Evolutionary conservation across 768 basidiomycete species (phyloP).

Genomic region (Lactifluus piperatus): DNA sequence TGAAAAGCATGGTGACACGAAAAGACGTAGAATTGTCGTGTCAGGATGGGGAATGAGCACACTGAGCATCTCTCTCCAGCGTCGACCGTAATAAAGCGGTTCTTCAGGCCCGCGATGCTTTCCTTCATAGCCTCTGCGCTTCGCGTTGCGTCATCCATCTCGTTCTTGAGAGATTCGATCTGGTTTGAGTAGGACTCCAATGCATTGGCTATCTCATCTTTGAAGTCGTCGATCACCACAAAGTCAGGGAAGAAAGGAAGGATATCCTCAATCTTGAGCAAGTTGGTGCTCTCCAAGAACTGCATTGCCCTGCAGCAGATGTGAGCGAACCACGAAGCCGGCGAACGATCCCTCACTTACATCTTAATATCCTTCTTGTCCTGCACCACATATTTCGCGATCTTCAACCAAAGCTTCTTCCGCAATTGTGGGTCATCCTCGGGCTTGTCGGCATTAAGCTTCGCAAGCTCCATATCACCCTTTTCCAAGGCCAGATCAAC

Average conservation of each 20-base stretch:
- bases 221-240: slow-evolving; percentile 98
- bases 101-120: slow-evolving; percentile 78
- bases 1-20: slow-evolving; percentile 98
- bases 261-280: slow-evolving; percentile 98
- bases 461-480: slow-evolving; percentile 92
- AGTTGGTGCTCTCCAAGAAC: slow-evolving; percentile 88
- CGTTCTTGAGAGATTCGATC: slow-evolving; percentile 80
- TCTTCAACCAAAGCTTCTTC: slow-evolving; percentile 97
- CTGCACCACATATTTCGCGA: slow-evolving; percentile 96
- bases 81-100: slow-evolving; percentile 88
- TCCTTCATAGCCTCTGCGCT: slow-evolving; percentile 90
- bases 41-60: slow-evolving; percentile 69
- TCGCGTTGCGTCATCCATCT: slow-evolving; percentile 94
- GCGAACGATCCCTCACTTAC: slow-evolving; percentile 43
- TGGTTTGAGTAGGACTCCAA: slow-evolving; percentile 89
- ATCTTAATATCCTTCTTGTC: slow-evolving; percentile 98
- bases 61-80: slow-evolving; percentile 77
- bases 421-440: slow-evolving; percentile 79
- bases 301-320: slow-evolving; percentile 77
- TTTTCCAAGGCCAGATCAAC: slow-evolving; percentile 92
- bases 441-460: slow-evolving; percentile 90
- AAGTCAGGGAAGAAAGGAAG: slow-evolving; percentile 99
- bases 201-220: slow-evolving; percentile 94
- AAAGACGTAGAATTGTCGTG: slow-evolving; percentile 95
- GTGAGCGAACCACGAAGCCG: neutral